Conservation (phyloP, 2,329 filamentous ascomycete genomes). For the Leptographium galeiforme region DNA sequence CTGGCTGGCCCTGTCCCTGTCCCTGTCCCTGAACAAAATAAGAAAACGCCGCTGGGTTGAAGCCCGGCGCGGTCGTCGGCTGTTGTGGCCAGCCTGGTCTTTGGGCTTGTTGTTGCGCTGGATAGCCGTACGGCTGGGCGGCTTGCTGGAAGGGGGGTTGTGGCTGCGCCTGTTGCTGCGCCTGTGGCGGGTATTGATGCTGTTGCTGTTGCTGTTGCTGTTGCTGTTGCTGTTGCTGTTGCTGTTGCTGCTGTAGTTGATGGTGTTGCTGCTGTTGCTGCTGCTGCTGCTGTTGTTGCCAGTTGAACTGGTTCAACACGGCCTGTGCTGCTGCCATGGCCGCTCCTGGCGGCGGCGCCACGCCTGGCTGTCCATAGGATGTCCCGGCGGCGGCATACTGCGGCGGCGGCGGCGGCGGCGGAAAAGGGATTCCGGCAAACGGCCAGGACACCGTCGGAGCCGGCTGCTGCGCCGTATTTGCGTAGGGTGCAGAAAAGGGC, state of each 20-base stretch:
- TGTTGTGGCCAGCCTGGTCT: not conserved
- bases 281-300: conserved; percentile 22
- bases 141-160: not conserved
- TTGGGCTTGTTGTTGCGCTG: not conserved
- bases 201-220: conserved; percentile 2
- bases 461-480: conserved; percentile 13
- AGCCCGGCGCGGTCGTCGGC: not conserved
- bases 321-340: conserved; percentile 3
- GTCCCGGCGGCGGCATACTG: not conserved
- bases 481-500: not conserved
- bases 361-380: not conserved
- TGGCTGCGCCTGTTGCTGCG: not conserved
- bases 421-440: conserved; percentile 8
- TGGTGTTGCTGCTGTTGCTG: conserved; percentile 12
- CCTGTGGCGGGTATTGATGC: not conserved
- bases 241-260: conserved; percentile 5
- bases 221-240: not conserved
- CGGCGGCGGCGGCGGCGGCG: conserved; percentile 17
- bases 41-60: conserved; percentile 3
- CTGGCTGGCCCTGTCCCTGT: conserved; percentile 3
- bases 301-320: conserved; percentile 6
- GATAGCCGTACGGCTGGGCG: not conserved
- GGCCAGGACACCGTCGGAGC: conserved; percentile 1
- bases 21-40: conserved; percentile 2
- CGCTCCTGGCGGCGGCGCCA: not conserved